Percentiles rank a stretch among this genome's conserved stretches.
Evolutionary conservation across 305 asterid species (phyloP).

Genomic region (Solanum hybrid): DNA sequence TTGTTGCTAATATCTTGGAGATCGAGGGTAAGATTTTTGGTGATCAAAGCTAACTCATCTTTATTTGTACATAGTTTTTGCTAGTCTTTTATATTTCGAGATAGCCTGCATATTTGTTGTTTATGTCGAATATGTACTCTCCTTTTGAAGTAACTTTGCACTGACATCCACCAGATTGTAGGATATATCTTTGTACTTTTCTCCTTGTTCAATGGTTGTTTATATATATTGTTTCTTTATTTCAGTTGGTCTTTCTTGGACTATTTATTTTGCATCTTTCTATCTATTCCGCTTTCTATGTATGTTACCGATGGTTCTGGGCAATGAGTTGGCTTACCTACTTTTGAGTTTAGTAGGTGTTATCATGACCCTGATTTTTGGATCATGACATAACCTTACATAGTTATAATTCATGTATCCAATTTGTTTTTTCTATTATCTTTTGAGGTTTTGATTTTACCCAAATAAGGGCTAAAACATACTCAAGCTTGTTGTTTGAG

Average conservation of each 20-base stretch:
- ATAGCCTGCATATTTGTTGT: not conserved
- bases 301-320: not conserved
- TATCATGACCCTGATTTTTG: not conserved
- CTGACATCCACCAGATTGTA: not conserved
- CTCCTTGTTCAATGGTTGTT: no score
- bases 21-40: not conserved
- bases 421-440: not conserved
- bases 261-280: not conserved
- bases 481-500: not conserved
- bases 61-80: no score
- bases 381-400: not conserved
- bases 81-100: not conserved
- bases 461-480: not conserved
- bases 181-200: not conserved
- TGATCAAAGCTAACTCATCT: not conserved
- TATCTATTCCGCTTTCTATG: not conserved
- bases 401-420: not conserved
- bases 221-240: no score
- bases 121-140: not conserved
- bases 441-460: not conserved
- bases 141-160: not conserved
- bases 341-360: not conserved
- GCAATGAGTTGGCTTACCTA: not conserved
- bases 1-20: not conserved
- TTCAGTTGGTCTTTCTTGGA: not conserved